Evolutionary conservation across 805 yeast species (phyloP).

Genomic region (Sugiyamaella qingdaonensis): DNA sequence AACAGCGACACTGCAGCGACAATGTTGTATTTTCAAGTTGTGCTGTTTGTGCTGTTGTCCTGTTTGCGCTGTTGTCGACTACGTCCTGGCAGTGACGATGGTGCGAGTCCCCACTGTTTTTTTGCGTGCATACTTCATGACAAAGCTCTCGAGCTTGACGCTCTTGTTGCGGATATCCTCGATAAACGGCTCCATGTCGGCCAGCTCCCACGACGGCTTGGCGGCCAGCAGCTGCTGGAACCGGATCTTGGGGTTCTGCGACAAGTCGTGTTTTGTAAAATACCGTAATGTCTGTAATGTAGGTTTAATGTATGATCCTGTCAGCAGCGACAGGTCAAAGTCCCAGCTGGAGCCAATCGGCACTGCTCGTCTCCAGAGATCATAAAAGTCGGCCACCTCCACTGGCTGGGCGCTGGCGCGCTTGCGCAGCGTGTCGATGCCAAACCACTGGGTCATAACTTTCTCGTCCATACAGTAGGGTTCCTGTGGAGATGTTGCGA

Average conservation of each 20-base stretch:
- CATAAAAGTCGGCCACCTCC: constrained; percentile 41
- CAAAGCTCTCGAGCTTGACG: constrained; percentile 53
- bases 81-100: constrained; percentile 32
- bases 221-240: constrained; percentile 49
- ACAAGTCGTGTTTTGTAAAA: constrained; percentile 47
- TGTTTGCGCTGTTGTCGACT: neutral
- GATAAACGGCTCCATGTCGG: constrained; percentile 60
- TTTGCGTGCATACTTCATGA: constrained; percentile 60
- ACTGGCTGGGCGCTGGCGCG: constrained; percentile 33
- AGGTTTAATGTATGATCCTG: constrained; percentile 54
- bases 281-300: constrained; percentile 45
- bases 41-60: neutral
- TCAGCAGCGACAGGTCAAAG: constrained; percentile 49
- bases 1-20: too few relatives aligned
- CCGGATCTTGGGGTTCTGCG: constrained; percentile 46
- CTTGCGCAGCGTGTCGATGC: constrained; percentile 46
- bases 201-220: constrained; percentile 58
- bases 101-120: constrained; percentile 42
- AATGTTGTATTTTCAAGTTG: too few relatives aligned
- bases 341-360: constrained; percentile 52
- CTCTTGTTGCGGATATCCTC: constrained; percentile 52
- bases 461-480: constrained; percentile 40
- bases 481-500: constrained; percentile 31
- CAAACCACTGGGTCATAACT: constrained; percentile 58
- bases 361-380: constrained; percentile 28